phyloP scores from a whole-genome alignment of 2,329 filamentous ascomycete species.

The Trichoderma sp. region DNA sequence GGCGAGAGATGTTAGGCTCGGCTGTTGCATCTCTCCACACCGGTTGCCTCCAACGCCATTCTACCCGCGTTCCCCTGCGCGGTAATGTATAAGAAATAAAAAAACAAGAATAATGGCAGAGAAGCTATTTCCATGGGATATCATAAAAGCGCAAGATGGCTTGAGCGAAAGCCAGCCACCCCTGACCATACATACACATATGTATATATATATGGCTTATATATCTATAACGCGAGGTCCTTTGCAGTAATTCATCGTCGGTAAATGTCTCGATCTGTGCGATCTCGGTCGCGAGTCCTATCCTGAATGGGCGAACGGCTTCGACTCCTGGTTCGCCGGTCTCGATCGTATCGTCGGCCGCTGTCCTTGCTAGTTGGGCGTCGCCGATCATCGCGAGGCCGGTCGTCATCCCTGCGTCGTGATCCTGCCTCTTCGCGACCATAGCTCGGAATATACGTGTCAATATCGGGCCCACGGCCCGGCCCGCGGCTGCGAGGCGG shows the following conservation, averaged over 20 bases:
- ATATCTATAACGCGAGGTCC: neutral
- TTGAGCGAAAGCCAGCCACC: neutral
- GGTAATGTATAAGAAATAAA: no score
- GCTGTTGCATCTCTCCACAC: neutral
- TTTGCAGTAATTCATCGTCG: conserved; percentile 38
- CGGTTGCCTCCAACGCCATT: conserved; percentile 13
- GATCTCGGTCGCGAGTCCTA: conserved; percentile 46
- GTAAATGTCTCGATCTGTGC: conserved; percentile 46
- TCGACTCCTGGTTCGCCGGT: conserved; percentile 46
- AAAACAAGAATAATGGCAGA: neutral
- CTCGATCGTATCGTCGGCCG: conserved; percentile 47
- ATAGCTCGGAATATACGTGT: conserved; percentile 56
- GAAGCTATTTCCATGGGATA: conserved; percentile 24
- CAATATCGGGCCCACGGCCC: conserved; percentile 44
- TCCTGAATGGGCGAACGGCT: conserved; percentile 46
- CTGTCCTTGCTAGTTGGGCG: conserved; percentile 40
- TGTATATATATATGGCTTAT: conserved; percentile 7
- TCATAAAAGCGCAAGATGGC: conserved; percentile 18
- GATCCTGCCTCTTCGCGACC: conserved; percentile 40
- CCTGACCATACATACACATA: neutral
- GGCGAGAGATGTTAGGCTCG: neutral
- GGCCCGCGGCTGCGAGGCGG: conserved; percentile 41
- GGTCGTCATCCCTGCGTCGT: conserved; percentile 43
- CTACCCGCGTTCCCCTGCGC: neutral
- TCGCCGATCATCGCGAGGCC: conserved; percentile 36